phyloP scores from a whole-genome alignment of 2,329 filamentous ascomycete species.

The Aaosphaeria pasadenensis region DNA sequence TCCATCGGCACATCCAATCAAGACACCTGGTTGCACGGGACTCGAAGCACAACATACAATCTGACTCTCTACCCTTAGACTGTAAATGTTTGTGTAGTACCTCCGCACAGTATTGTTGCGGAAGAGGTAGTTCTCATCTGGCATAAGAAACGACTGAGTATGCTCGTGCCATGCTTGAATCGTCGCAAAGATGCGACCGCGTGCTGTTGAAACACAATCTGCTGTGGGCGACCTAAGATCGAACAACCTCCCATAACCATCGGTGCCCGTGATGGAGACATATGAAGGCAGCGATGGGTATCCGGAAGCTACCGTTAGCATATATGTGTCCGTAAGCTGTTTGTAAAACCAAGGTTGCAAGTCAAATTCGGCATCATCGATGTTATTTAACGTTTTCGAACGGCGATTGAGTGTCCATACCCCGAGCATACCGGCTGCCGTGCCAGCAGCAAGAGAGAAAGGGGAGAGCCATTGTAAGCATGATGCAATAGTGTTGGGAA shows the following conservation, averaged over 20 bases:
- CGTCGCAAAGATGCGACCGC: slow-evolving; percentile 49
- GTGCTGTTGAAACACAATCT: slow-evolving; percentile 46
- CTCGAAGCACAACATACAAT: slow-evolving; percentile 47
- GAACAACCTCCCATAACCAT: slow-evolving; percentile 54
- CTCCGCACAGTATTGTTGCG: slow-evolving; percentile 50
- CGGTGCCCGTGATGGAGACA: slow-evolving; percentile 52
- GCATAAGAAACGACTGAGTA: slow-evolving; percentile 51
- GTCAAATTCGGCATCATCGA: background rate
- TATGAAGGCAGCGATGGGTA: slow-evolving; percentile 55
- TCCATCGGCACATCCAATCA: slow-evolving; percentile 53
- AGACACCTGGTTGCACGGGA: slow-evolving; percentile 53
- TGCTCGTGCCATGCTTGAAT: slow-evolving; percentile 55
- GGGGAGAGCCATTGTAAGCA: slow-evolving; percentile 57
- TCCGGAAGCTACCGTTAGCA: slow-evolving; percentile 46
- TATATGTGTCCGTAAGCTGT: slow-evolving; percentile 45
- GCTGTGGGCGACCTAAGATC: slow-evolving; percentile 49
- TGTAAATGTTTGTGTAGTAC: slow-evolving; percentile 47
- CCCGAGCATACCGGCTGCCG: slow-evolving; percentile 55
- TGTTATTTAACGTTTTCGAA: slow-evolving; percentile 18
- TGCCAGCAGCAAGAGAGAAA: slow-evolving; percentile 53
- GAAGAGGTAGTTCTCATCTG: slow-evolving; percentile 54
- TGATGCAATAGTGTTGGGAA: slow-evolving; percentile 54
- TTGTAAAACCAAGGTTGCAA: slow-evolving; percentile 44
- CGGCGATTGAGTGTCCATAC: slow-evolving; percentile 50
- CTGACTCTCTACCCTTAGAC: slow-evolving; percentile 34